Percentiles rank a stretch among this genome's conserved stretches.
Evolutionary conservation across 106 monocot species (phyloP).

Genomic region (Acorus gramineus): DNA sequence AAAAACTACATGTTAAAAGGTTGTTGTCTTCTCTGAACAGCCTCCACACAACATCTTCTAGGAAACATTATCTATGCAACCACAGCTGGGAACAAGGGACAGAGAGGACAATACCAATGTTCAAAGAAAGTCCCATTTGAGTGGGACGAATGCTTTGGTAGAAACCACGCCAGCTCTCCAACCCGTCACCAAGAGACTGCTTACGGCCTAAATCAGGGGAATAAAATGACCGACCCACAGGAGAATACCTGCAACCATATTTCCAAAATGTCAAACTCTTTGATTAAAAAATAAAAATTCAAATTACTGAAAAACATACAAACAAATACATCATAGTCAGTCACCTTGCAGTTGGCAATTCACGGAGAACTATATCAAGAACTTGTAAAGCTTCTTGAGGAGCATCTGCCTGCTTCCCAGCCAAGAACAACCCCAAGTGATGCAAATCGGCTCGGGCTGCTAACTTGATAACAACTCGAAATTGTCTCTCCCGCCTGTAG

Average conservation of each 20-base stretch:
- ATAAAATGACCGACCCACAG: constrained; percentile 84
- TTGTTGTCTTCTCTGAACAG: no score
- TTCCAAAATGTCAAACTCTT: no score
- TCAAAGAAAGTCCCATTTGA: constrained; percentile 86
- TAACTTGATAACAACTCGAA: constrained; percentile 63
- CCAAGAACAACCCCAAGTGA: constrained; percentile 57
- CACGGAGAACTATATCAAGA: constrained; percentile 72
- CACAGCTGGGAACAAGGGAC: no score
- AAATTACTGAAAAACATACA: neutral
- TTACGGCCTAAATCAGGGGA: constrained; percentile 61
- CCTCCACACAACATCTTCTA: no score
- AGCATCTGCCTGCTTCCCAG: constrained; percentile 68
- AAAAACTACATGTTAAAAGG: no score
- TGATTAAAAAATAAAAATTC: no score
- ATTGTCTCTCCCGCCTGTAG: constrained; percentile 21
- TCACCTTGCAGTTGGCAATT: constrained; percentile 54
- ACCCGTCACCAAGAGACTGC: constrained; percentile 62
- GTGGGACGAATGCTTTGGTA: constrained; percentile 91
- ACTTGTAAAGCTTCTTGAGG: constrained; percentile 89
- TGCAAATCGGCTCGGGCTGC: constrained; percentile 74
- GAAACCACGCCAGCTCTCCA: constrained; percentile 90
- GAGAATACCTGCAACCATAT: constrained; percentile 36
- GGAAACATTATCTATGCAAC: no score
- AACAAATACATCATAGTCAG: neutral
- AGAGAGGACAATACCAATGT: constrained; percentile 43